Base-by-base conservation (phyloP, 768 basidiomycete genomes). In the Lentinula boryana region DNA sequence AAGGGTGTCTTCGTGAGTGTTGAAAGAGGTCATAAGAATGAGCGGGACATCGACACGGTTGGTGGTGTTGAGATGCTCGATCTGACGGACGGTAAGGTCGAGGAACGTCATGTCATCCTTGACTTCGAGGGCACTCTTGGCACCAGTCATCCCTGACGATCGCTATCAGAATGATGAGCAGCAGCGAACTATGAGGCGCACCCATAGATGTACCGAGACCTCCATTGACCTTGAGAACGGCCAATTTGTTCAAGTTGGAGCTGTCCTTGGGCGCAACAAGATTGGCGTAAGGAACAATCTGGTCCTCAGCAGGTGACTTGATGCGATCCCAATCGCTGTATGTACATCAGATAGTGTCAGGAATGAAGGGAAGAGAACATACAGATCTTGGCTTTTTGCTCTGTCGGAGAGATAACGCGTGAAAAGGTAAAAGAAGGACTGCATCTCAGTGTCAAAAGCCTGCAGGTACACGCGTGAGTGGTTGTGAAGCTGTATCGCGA, bases 81-180 rank as follows among this genome's bases (percentile, higher is more conserved):
- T 94, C 76, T 97, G 95, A 65, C 93, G 84, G 50, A 98, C 93
- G 60, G 86, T 89, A 64, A 98, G 83, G 74, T 98, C 95, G 63
- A 98, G 85, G 85, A 97, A 98, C 56, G 91, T 95, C 95, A 96
- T 94, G 72, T 93, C 94, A 68, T 97, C 90, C 76, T 96, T 90
- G 77, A 96, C 94, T 70, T 96, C 95, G 63, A 98, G 90, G 58
- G 95, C 91, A 69, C 85, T 88, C 82, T 96, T 98, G 21, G 94
- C 93, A 56, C 88, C 87, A 7, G 85, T 87, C 85, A 91, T 88
- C 43, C 88, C 88, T 89, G 63, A 5, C n/a, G 13, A 57, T n/a
- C 38, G 31, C 27, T 16, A 38, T 51, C 27, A 58, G 38, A 16
- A 64, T 40, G 41, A 62, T 56, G 55, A 66, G 10, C 48, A 35